Evolutionary conservation across 306 rosid genomes (phyloP).

Genomic region (Fragaria vesca): DNA sequence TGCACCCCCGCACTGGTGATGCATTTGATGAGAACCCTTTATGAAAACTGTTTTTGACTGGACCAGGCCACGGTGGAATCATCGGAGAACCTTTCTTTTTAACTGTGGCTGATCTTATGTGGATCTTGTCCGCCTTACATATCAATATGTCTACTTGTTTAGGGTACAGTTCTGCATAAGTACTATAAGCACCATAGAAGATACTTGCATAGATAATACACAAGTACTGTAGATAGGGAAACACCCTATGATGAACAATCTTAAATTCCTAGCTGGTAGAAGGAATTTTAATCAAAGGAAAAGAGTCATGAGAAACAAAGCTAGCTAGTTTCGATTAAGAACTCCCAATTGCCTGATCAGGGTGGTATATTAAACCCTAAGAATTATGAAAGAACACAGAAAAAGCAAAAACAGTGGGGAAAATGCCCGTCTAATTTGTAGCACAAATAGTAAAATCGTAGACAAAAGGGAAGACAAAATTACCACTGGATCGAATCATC

Average conservation of each 20-base stretch:
- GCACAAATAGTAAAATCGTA: neutral
- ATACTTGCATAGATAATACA: neutral
- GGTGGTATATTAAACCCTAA: neutral
- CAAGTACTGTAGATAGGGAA: neutral
- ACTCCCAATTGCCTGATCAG: neutral
- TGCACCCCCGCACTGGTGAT: constrained; percentile 32
- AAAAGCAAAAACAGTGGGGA: too few relatives aligned
- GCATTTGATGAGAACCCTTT: constrained; percentile 21
- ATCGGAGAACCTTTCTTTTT: constrained; percentile 32
- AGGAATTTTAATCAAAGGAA: neutral
- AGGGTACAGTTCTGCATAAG: constrained; percentile 32
- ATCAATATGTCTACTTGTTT: constrained; percentile 21
- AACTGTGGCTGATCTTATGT: constrained; percentile 20
- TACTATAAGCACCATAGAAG: neutral
- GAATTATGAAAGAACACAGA: neutral
- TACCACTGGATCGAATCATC: neutral
- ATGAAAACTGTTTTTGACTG: constrained; percentile 22
- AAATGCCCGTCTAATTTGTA: neutral
- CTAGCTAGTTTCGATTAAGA: neutral
- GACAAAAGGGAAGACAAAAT: neutral
- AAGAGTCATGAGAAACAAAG: neutral
- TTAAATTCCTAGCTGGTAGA: neutral
- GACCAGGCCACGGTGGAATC: constrained; percentile 45
- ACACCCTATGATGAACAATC: too few relatives aligned
- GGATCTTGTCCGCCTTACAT: constrained; percentile 28